Conservation (phyloP, 257 asterid species). For the Solanum bulbocastanum region DNA sequence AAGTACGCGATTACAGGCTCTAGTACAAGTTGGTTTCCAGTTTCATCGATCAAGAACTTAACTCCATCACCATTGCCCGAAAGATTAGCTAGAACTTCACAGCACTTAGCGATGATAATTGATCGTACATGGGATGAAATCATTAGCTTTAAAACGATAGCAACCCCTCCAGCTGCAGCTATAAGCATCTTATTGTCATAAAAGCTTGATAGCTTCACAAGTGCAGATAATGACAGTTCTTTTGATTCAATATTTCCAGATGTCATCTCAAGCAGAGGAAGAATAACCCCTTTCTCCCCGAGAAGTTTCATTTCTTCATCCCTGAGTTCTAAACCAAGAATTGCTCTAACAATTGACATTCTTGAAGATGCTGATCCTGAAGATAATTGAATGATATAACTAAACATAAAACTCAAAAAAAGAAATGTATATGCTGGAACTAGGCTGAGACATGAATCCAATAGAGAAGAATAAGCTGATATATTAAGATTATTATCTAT, state of each 20-base stretch:
- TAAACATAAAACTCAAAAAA: neutral
- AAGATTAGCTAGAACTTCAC: conserved; percentile 43
- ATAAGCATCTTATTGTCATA: conserved; percentile 31
- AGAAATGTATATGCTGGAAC: neutral
- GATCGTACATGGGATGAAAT: conserved; percentile 23
- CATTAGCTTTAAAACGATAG: conserved; percentile 25
- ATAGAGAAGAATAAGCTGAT: neutral
- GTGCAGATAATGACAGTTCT: conserved; percentile 30
- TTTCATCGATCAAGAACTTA: conserved; percentile 35
- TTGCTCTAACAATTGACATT: conserved; percentile 36
- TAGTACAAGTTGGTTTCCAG: conserved; percentile 23
- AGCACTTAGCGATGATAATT: conserved; percentile 24
- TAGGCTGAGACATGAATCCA: neutral
- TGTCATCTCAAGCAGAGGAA: conserved; percentile 46
- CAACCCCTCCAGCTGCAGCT: conserved; percentile 35
- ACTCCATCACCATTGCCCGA: conserved; percentile 38
- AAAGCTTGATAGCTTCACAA: conserved; percentile 30
- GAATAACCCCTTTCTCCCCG: conserved; percentile 34
- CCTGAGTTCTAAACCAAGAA: conserved; percentile 25
- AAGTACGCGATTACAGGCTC: conserved; percentile 25
- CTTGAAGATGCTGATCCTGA: conserved; percentile 39
- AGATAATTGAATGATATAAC: neutral
- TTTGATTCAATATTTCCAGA: conserved; percentile 37
- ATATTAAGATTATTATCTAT: neutral
- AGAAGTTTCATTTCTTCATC: conserved; percentile 33